A percentile compares a stretch with the other conserved stretches of the same genome.
These are phyloP conservation scores for Quercus tomentella DNA, from an alignment of 331 rosid genomes.

Conservation along the genomic window DNA sequence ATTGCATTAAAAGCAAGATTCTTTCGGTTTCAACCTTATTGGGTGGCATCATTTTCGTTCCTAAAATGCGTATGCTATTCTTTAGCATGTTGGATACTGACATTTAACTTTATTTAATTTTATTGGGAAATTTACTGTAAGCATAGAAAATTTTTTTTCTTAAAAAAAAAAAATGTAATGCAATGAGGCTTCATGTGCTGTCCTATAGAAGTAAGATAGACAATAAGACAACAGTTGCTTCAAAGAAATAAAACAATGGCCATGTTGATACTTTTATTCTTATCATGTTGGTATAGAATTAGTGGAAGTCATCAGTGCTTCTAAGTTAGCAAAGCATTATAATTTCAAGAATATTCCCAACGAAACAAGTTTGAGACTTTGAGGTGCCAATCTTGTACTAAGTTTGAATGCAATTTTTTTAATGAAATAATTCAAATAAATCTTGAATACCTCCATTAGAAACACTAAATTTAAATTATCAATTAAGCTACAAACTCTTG, in stretches of 20 bases:
- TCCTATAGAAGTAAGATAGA: neutral
- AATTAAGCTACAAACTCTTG: no score
- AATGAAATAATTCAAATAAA: no score
- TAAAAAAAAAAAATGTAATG: neutral
- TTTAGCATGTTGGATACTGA: slow-evolving; percentile 19
- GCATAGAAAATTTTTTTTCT: neutral
- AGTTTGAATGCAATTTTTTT: no score
- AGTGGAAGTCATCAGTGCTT: no score
- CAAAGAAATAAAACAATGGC: neutral
- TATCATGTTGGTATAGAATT: no score
- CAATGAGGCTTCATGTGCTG: neutral
- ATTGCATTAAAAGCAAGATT: slow-evolving; percentile 40
- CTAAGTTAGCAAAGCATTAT: no score
- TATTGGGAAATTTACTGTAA: neutral
- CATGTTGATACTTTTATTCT: neutral
- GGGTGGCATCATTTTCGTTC: slow-evolving; percentile 30
- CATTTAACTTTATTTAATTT: neutral
- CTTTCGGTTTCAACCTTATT: slow-evolving; percentile 44
- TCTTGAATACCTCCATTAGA: no score
- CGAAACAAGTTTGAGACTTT: no score
- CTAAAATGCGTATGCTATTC: slow-evolving; percentile 17
- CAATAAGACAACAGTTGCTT: slow-evolving; percentile 16
- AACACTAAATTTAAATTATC: no score
- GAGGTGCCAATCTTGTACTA: no score
- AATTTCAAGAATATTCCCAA: no score